phyloP scores from a whole-genome alignment of 139 green algal species.

The Helicosporidium sp. region DNA sequence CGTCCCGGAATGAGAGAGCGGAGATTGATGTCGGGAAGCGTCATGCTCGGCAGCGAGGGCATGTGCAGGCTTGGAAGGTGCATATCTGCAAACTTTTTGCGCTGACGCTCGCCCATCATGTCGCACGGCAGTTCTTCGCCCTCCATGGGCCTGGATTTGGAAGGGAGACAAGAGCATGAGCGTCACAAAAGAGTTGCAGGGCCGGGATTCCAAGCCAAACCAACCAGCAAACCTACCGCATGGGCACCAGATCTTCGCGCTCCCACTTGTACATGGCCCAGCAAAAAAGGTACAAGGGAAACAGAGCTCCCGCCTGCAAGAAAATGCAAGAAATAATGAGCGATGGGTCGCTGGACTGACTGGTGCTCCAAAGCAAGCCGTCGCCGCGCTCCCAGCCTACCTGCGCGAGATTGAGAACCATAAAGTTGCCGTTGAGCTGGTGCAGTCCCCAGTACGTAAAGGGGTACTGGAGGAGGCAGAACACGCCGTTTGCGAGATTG shows the following conservation, averaged over 20 bases:
- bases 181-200: not conserved
- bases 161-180: not conserved
- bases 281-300: constrained; percentile 18
- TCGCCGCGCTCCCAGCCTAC: constrained; percentile 1
- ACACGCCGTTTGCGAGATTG: constrained; percentile 36
- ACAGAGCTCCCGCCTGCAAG: constrained; percentile 10
- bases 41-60: too few species aligned
- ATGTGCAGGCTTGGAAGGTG: constrained; percentile 7
- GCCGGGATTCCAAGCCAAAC: not conserved
- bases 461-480: constrained; percentile 26
- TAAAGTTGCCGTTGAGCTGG: constrained; percentile 26
- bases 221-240: constrained; percentile 6
- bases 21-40: too few species aligned
- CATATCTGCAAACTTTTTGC: constrained; percentile 1
- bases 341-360: too few species aligned
- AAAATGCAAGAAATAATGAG: constrained; percentile 11
- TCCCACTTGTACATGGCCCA: constrained; percentile 23
- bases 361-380: too few species aligned
- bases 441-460: constrained; percentile 25
- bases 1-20: too few species aligned
- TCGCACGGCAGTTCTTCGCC: constrained; percentile 15
- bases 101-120: constrained; percentile 4
- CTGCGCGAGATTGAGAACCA: constrained; percentile 27
- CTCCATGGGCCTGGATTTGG: constrained; percentile 9
- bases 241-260: constrained; percentile 28